Conservation (phyloP, 345 rosid genomes). For the Gossypium ekmanianum region DNA sequence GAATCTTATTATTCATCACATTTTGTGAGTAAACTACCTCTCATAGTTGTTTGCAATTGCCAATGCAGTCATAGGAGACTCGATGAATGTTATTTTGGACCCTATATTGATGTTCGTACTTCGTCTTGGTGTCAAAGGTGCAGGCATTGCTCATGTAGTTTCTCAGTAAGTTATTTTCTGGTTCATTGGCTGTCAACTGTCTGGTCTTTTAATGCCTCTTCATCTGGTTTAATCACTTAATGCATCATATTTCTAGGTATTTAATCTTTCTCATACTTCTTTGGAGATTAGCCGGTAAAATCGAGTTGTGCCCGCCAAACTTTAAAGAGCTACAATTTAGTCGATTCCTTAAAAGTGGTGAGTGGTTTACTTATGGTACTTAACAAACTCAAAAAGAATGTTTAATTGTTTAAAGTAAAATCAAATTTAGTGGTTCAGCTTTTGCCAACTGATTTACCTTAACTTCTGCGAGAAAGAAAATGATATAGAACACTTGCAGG, state of each 20-base stretch:
- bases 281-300: conserved; percentile 30
- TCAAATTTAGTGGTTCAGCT: background rate
- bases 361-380: conserved; percentile 6
- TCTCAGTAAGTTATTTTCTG: conserved; percentile 45
- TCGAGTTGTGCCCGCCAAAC: conserved; percentile 34
- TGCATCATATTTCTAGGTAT: conserved; percentile 26
- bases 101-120: conserved; percentile 47
- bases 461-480: background rate
- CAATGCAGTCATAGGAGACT: conserved; percentile 47
- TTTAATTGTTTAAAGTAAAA: background rate
- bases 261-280: conserved; percentile 31
- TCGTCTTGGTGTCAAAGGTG: conserved; percentile 48
- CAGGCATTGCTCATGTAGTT: conserved; percentile 66
- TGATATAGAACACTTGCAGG: conserved; percentile 6
- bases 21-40: conserved; percentile 2
- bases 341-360: conserved; percentile 42
- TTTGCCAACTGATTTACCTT: conserved; percentile 1
- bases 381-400: conserved; percentile 7
- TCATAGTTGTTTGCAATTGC: conserved; percentile 5
- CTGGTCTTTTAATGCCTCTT: background rate
- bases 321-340: conserved; percentile 34
- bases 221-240: background rate
- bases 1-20: background rate
- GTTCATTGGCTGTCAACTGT: background rate
- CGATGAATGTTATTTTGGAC: conserved; percentile 44